Evolutionary conservation across 345 rosid genomes (phyloP).

Genomic region (Arabidopsis suecica): DNA sequence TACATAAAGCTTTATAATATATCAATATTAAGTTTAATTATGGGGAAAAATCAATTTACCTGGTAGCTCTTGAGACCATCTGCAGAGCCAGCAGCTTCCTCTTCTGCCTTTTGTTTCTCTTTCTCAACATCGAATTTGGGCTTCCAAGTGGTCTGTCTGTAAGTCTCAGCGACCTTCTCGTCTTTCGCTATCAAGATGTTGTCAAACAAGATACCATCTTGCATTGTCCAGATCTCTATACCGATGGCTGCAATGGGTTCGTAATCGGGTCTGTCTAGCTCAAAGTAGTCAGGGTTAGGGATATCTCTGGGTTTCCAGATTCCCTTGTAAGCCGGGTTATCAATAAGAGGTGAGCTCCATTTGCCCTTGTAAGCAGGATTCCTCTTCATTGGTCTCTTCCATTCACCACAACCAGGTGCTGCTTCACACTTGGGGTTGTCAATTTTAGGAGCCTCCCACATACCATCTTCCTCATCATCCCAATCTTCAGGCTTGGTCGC

Average conservation of each 20-base stretch:
- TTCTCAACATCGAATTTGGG: conserved; percentile 73
- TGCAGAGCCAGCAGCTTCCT: conserved; percentile 56
- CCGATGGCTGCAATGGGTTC: conserved; percentile 89
- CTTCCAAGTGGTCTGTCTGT: conserved; percentile 62
- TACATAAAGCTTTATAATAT: neutral
- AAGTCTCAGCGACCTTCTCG: conserved; percentile 66
- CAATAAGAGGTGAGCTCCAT: conserved; percentile 79
- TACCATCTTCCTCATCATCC: conserved; percentile 97
- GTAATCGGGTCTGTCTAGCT: conserved; percentile 69
- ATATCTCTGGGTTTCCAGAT: conserved; percentile 85
- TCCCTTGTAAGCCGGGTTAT: conserved; percentile 86
- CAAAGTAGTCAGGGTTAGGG: conserved; percentile 79
- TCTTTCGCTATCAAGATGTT: conserved; percentile 70
- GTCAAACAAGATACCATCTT: conserved; percentile 84
- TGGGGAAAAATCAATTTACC: conserved; percentile 36
- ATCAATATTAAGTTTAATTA: neutral
- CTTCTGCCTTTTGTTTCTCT: conserved; percentile 79
- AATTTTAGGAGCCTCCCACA: conserved; percentile 88
- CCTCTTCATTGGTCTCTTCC: conserved; percentile 83
- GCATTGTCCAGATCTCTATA: conserved; percentile 96
- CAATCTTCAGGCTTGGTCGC: conserved; percentile 91
- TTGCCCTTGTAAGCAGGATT: conserved; percentile 92
- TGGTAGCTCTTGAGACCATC: conserved; percentile 54
- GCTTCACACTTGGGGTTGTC: conserved; percentile 79
- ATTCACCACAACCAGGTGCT: conserved; percentile 88